These are phyloP conservation scores for Arabidopsis hybrid DNA, from an alignment of 441 rosid species.

Conservation along the genomic window DNA sequence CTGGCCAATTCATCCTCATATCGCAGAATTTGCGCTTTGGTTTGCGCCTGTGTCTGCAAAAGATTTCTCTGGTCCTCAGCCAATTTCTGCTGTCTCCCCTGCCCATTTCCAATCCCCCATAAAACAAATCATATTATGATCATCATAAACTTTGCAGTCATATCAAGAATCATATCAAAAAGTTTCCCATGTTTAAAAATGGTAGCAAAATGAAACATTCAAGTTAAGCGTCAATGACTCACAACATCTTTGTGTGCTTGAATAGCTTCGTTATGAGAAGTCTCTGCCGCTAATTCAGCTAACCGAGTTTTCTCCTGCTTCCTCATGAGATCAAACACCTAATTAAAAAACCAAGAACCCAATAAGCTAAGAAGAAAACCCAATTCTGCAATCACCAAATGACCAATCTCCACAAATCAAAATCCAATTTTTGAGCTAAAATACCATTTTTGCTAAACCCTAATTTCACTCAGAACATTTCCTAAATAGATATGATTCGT, in stretches of 20 bases:
- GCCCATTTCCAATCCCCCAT: conserved; percentile 44
- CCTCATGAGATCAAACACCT: conserved; percentile 88
- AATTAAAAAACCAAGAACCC: conserved; percentile 15
- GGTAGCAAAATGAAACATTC: background rate
- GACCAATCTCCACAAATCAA: conserved; percentile 16
- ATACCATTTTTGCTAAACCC: background rate
- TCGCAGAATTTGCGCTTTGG: conserved; percentile 74
- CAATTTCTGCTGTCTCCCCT: conserved; percentile 82
- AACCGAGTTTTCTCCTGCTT: conserved; percentile 80
- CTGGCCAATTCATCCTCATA: conserved; percentile 88
- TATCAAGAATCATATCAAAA: conserved; percentile 15
- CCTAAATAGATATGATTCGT: background rate
- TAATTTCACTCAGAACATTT: background rate
- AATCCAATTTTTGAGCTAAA: conserved; percentile 12
- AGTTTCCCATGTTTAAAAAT: background rate
- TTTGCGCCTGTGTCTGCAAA: conserved; percentile 80
- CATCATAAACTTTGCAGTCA: conserved; percentile 14
- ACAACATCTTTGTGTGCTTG: conserved; percentile 78
- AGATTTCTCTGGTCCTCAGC: conserved; percentile 85
- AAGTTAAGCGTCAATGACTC: conserved; percentile 44
- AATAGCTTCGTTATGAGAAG: conserved; percentile 58
- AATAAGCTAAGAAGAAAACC: background rate
- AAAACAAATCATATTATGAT: conserved; percentile 11
- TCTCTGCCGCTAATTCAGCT: conserved; percentile 70
- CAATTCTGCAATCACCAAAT: background rate